These are phyloP conservation scores for Acer campestre DNA, from an alignment of 345 rosid species.

Conservation along the genomic window DNA sequence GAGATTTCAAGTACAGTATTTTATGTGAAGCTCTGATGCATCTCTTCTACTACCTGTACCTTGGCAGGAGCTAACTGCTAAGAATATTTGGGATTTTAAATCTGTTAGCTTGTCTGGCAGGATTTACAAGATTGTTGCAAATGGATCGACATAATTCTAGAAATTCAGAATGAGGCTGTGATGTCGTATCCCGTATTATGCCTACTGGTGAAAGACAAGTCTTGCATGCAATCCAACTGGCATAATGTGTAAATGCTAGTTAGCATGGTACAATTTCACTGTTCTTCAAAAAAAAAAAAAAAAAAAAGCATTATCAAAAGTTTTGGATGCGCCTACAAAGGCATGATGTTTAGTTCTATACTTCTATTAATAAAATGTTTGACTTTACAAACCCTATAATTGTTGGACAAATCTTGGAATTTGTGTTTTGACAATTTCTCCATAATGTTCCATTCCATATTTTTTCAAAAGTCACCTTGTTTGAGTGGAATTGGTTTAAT, in stretches of 20 bases:
- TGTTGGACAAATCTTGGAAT: conserved; percentile 3
- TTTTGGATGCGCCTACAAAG: not conserved
- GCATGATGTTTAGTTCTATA: not conserved
- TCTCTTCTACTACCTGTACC: too few species aligned
- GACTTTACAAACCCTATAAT: not conserved
- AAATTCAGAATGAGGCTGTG: too few species aligned
- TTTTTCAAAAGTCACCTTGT: not conserved
- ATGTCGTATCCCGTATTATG: too few species aligned
- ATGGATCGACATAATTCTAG: too few species aligned
- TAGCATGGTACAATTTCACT: not conserved
- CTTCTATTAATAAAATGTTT: not conserved
- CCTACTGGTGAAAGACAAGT: too few species aligned
- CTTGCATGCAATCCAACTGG: too few species aligned
- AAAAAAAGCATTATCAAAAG: not conserved
- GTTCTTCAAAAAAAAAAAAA: not conserved
- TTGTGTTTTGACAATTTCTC: not conserved
- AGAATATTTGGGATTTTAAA: too few species aligned
- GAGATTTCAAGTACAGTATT: too few species aligned
- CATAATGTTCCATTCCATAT: not conserved
- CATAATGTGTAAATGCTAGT: not conserved
- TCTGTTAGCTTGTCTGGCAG: too few species aligned
- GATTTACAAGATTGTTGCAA: too few species aligned
- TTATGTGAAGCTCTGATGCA: too few species aligned
- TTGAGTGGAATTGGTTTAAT: not conserved
- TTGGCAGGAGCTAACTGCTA: too few species aligned